Evolutionary conservation across 73 alveolate species (phyloP).

Genomic region (Vitrella brassicaformis): DNA sequence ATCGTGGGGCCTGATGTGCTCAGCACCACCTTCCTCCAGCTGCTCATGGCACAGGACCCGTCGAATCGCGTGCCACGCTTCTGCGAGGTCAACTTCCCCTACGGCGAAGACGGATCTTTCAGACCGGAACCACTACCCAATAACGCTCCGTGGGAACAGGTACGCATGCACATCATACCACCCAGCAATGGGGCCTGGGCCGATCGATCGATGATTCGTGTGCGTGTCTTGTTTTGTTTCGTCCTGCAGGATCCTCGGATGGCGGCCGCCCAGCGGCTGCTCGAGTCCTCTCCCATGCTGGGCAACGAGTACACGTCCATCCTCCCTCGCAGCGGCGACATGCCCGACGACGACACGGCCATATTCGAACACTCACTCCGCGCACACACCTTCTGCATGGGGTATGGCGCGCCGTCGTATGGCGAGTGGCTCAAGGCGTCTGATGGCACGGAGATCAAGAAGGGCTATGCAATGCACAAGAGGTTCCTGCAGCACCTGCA

Average conservation of each 20-base stretch:
- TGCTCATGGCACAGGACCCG: background rate
- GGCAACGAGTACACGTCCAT: too few species aligned
- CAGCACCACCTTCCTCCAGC: background rate
- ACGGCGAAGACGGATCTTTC: background rate
- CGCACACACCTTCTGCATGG: background rate
- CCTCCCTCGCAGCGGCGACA: too few species aligned
- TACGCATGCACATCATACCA: too few species aligned
- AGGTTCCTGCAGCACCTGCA: background rate
- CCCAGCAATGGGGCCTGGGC: too few species aligned
- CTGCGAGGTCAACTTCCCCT: background rate
- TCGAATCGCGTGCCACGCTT: background rate
- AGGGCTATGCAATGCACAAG: background rate
- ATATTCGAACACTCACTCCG: background rate
- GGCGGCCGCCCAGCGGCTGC: too few species aligned
- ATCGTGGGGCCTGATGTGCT: background rate
- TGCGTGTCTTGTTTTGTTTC: too few species aligned
- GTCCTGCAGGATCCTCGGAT: too few species aligned
- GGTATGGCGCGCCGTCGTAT: background rate
- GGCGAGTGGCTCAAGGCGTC: background rate
- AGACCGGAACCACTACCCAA: too few species aligned
- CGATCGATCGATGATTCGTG: too few species aligned
- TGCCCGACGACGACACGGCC: background rate
- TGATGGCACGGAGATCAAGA: background rate
- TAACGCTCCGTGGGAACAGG: too few species aligned
- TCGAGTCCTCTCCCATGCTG: too few species aligned